phyloP scores from a whole-genome alignment of 345 rosid species.

The Populus tremula region DNA sequence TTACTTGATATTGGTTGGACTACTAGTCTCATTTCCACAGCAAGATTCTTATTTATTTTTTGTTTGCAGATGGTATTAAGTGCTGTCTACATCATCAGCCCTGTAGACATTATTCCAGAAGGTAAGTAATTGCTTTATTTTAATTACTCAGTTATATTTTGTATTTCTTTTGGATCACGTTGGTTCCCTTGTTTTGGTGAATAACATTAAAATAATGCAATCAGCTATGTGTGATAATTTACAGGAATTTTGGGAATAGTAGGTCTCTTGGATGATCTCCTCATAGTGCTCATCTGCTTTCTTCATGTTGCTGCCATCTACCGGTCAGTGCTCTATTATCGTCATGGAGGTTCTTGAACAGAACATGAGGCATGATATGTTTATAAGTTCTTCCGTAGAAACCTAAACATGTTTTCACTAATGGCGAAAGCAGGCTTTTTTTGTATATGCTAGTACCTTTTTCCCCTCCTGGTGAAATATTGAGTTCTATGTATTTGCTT shows the following conservation, averaged over 20 bases:
- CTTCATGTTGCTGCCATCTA: constrained; percentile 85
- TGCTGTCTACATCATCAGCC: constrained; percentile 68
- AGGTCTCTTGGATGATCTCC: constrained; percentile 77
- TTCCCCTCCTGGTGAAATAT: not conserved
- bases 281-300: constrained; percentile 57
- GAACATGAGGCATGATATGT: not conserved
- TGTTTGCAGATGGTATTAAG: constrained; percentile 60
- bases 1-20: not conserved
- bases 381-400: not conserved
- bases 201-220: not conserved
- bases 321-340: constrained; percentile 73
- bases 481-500: not conserved
- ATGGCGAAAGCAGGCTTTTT: not conserved
- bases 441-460: not conserved
- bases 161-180: not conserved
- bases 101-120: constrained; percentile 90
- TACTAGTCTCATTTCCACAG: not conserved
- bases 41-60: not conserved
- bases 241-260: constrained; percentile 68
- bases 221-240: not conserved
- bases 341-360: constrained; percentile 56
- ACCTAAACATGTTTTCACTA: not conserved
- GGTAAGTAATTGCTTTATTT: constrained; percentile 36
- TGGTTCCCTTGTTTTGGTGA: not conserved
- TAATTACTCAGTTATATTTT: not conserved